Evolutionary conservation across 2,329 filamentous ascomycete genomes (phyloP).

Genomic region (Cadophora sp.): DNA sequence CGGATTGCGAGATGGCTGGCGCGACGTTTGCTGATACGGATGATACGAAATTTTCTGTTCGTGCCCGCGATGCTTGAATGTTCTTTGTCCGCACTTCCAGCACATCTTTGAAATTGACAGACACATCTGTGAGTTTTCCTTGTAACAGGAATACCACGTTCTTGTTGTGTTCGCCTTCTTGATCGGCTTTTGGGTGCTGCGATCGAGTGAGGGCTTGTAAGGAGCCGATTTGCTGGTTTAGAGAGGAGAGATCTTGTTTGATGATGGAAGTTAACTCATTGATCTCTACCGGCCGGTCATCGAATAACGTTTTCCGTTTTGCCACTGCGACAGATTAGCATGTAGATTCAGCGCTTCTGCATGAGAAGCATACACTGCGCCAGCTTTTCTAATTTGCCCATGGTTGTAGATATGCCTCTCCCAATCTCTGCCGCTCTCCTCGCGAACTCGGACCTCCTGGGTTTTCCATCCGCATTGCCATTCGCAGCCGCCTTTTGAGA

Average conservation of each 20-base stretch:
- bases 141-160: conserved; percentile 94
- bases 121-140: conserved; percentile 90
- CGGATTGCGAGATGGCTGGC: conserved; percentile 71
- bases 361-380: conserved; percentile 69
- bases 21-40: conserved; percentile 82
- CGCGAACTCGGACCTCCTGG: conserved; percentile 88
- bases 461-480: conserved; percentile 55
- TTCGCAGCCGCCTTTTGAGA: conserved; percentile 71
- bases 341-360: neutral
- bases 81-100: conserved; percentile 97
- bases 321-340: conserved; percentile 64
- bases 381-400: conserved; percentile 93
- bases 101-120: conserved; percentile 96
- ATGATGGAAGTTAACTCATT: conserved; percentile 97
- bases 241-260: conserved; percentile 88
- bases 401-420: conserved; percentile 87
- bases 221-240: conserved; percentile 86
- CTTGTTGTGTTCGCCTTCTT: conserved; percentile 97
- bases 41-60: conserved; percentile 96
- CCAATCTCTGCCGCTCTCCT: conserved; percentile 91
- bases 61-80: conserved; percentile 88
- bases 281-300: conserved; percentile 95
- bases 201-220: conserved; percentile 81
- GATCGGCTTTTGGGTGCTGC: conserved; percentile 74
- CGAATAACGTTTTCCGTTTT: conserved; percentile 95